phyloP scores from a whole-genome alignment of 495 filamentous ascomycete species.

The Pseudevernia furfuracea region DNA sequence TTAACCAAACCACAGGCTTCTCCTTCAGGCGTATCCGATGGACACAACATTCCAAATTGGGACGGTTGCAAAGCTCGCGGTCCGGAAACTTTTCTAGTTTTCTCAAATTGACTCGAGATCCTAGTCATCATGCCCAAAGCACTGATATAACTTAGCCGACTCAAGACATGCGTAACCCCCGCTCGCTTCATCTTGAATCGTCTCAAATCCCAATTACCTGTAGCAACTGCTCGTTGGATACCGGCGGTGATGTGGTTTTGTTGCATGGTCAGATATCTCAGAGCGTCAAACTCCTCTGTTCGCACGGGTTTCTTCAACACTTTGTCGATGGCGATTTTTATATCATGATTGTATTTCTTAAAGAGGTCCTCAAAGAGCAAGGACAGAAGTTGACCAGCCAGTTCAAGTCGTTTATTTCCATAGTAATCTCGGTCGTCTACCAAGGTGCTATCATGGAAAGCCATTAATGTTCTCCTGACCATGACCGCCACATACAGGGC shows the following conservation, averaged over 20 bases:
- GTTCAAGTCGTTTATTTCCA: slow-evolving; percentile 90
- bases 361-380: slow-evolving; percentile 95
- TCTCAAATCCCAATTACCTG: slow-evolving; percentile 94
- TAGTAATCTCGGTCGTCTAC: slow-evolving; percentile 97
- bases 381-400: slow-evolving; percentile 91
- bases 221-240: slow-evolving; percentile 88
- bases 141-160: slow-evolving; percentile 89
- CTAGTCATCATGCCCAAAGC: slow-evolving; percentile 99
- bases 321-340: slow-evolving; percentile 89
- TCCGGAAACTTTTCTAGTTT: slow-evolving; percentile 90
- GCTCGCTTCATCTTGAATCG: slow-evolving; percentile 98
- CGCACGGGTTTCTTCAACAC: slow-evolving; percentile 83
- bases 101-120: slow-evolving; percentile 97
- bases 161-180: slow-evolving; percentile 93
- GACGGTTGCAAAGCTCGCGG: slow-evolving; percentile 93
- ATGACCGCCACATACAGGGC: slow-evolving; percentile 94
- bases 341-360: slow-evolving; percentile 80
- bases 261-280: slow-evolving; percentile 64
- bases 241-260: slow-evolving; percentile 77
- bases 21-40: slow-evolving; percentile 95
- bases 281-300: slow-evolving; percentile 78
- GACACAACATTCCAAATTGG: slow-evolving; percentile 95
- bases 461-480: slow-evolving; percentile 89
- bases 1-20: slow-evolving; percentile 97
- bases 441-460: slow-evolving; percentile 73